These are phyloP conservation scores for Xylaria intraflava DNA, from an alignment of 495 filamentous ascomycete species.

Conservation along the genomic window DNA sequence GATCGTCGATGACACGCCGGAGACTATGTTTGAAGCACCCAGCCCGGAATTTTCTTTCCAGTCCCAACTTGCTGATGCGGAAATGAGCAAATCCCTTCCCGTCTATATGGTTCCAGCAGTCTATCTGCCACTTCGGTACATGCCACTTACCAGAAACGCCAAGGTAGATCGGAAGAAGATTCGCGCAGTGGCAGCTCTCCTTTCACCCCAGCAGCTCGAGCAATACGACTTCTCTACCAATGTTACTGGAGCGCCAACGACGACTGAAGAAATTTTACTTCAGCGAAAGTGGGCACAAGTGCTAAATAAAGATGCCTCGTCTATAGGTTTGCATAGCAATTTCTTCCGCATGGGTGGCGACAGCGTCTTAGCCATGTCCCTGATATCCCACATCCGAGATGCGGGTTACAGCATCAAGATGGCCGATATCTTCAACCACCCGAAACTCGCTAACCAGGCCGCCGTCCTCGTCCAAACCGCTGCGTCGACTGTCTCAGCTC, in stretches of 20 bases:
- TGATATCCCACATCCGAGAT: conserved; percentile 43
- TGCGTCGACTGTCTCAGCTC: background rate
- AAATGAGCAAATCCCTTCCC: conserved; percentile 1
- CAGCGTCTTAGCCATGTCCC: conserved; percentile 54
- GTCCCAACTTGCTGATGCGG: background rate
- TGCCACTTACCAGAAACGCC: conserved; percentile 47
- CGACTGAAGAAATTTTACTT: conserved; percentile 2
- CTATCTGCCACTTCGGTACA: conserved; percentile 42
- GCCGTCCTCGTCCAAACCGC: background rate
- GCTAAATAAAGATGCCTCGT: background rate
- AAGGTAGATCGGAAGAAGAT: conserved; percentile 42
- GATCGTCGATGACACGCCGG: background rate
- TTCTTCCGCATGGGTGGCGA: conserved; percentile 47
- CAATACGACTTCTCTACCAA: background rate
- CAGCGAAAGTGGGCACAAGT: conserved; percentile 6
- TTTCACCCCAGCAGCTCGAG: background rate
- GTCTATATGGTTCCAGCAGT: conserved; percentile 51
- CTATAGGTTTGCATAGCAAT: background rate
- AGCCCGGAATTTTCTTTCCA: background rate
- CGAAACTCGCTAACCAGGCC: background rate
- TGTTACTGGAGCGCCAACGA: background rate
- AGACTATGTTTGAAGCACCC: background rate
- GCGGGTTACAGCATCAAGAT: background rate
- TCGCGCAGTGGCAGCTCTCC: conserved; percentile 1
- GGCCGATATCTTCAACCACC: background rate